Base-by-base conservation (phyloP, 768 basidiomycete species). In the Mycena amicta region DNA sequence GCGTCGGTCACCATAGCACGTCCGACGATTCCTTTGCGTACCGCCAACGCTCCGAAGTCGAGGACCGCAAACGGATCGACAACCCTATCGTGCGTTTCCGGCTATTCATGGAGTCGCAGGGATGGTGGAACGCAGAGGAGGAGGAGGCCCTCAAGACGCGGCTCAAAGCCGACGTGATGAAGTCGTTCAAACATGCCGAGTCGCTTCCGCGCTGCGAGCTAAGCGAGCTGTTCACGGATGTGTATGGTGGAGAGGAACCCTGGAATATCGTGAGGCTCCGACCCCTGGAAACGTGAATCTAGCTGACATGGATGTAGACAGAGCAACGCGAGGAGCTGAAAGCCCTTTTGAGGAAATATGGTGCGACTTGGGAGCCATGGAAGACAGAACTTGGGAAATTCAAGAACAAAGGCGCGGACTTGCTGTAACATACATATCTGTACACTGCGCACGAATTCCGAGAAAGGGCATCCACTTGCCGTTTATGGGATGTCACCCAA, bases 21-120 rank as follows among this genome's bases (percentile, higher is more conserved):
- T 96, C 95, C 11, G 95, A 98, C 67, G 95, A 98, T 72, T 95
- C 93, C 4, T 95, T 92, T 67, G 95, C 94, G 22, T 98, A 98
- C 71, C 86, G 95, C 39, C 82, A 91, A 1, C 83, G 91, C 20
- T 83, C 92, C 55, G 95, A 96, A 67, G 95, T 97, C 28, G 92
- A 96, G 72, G 89, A 95, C 65, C 84, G 90, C 67, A 95, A 93
- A 75, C 87, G 91, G 29, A 86, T 97, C 55, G 92, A 96, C 61
- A 95, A 95, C 69, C 94, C 94, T 2, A 85, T 94, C 57, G 80
- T 81, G 25, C 87, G 94, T 28, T 92, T 95, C 74, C 83, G 92
- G n/a, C 70, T 88, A 20, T 97, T 86, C 75, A 81, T 97, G 76
- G 91, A 95, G 68, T 83, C 86, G 18, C 81, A 77, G 51, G 86